Evolutionary conservation across 1,284 basidiomycete genomes (phyloP), one percentile per base, ranked within the genome.

Genomic region (Boletus holoroseus): DNA sequence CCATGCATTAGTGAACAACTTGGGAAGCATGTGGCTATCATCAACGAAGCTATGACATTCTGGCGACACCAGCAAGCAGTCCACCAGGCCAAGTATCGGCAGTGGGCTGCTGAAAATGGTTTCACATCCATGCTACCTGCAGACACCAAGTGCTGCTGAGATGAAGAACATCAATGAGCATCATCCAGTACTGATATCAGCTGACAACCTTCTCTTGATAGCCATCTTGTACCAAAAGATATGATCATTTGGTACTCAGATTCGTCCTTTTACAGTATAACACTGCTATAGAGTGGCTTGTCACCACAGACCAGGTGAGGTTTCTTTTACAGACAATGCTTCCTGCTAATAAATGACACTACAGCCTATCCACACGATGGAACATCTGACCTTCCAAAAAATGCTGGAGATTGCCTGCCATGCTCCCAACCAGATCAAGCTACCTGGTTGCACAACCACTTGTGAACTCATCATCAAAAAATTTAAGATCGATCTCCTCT

Each of bases 251-350:
- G 40, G 1, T 68, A 65, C 42, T 54, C 52, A 0, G 51, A 64
- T 11, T 47, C 50, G 1, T 5, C 36, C 0, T 67, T 68, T 40
- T n/a, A 20, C n/a, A n/a, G n/a, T n/a, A n/a, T n/a, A n/a, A n/a
- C n/a, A n/a, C n/a, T n/a, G n/a, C n/a, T n/a, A n/a, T n/a, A n/a
- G n/a, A n/a, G n/a, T 1, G 67, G 68, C 52, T 68, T 6, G 43
- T 65, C 15, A 53, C 49, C 0, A 67, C 58, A 2, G 59, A 68
- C 30, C 66, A 69, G 67, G 63, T 69, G 28, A 38, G 50, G 12
- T n/a, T n/a, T n/a, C n/a, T n/a, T n/a, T n/a, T n/a, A n/a, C n/a
- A n/a, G n/a, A 20, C 32, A 15, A 9, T 7, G 6, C 16, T 37
- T 22, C 36, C 9, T 27, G 27, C 27, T 8, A 9, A 27, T 27